These are phyloP conservation scores for Rhizoctonia solani DNA, from an alignment of 1,284 basidiomycete species.

Conservation along the genomic window DNA sequence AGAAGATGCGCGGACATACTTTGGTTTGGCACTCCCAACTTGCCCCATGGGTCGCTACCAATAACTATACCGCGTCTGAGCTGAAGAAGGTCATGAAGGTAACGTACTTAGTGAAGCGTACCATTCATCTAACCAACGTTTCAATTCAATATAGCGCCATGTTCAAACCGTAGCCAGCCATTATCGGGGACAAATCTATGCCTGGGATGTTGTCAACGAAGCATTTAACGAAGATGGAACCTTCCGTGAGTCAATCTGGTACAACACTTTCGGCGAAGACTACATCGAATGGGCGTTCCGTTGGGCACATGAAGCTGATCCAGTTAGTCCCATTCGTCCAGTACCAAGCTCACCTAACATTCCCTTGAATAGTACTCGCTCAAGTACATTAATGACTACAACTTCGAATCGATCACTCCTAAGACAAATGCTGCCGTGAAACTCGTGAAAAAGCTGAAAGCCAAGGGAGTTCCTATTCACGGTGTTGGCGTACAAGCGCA, in stretches of 20 bases:
- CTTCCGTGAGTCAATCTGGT: constrained; percentile 35
- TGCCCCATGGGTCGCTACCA: constrained; percentile 33
- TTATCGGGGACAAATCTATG: constrained; percentile 32
- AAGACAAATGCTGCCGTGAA: constrained; percentile 36
- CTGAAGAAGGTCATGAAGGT: constrained; percentile 35
- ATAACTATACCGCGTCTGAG: constrained; percentile 36
- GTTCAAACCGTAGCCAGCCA: constrained; percentile 21
- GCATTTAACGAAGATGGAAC: constrained; percentile 39
- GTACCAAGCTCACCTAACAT: neutral
- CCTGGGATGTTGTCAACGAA: constrained; percentile 41
- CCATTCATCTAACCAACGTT: neutral
- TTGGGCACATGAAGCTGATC: constrained; percentile 35
- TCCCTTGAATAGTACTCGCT: constrained; percentile 5
- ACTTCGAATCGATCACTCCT: constrained; percentile 34
- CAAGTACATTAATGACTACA: constrained; percentile 38
- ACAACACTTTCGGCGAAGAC: constrained; percentile 37
- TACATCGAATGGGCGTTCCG: constrained; percentile 39
- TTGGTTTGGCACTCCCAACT: constrained; percentile 38
- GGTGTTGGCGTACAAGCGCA: constrained; percentile 37
- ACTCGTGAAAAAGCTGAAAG: constrained; percentile 37
- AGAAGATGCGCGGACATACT: constrained; percentile 33
- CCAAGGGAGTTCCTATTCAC: constrained; percentile 35
- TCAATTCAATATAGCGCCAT: constrained; percentile 4
- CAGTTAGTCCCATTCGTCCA: constrained; percentile 17
- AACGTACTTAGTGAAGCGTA: neutral